phyloP scores from a whole-genome alignment of 331 rosid genomes.

The Malus hybrid region DNA sequence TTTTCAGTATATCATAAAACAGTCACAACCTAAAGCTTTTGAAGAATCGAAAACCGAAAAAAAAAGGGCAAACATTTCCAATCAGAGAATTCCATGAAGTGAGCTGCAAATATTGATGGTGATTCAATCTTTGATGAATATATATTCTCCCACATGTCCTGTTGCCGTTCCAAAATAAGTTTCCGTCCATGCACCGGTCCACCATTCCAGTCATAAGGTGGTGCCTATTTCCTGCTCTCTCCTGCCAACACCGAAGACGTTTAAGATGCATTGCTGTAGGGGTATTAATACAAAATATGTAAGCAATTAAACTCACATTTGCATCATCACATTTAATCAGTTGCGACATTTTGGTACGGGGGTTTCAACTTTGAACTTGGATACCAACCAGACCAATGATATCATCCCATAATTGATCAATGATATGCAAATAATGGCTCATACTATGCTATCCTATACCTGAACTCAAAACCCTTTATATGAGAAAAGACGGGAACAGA shows the following conservation, averaged over 20 bases:
- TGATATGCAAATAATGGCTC: too few species aligned
- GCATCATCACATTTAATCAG: neutral
- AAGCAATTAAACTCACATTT: neutral
- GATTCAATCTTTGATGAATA: neutral
- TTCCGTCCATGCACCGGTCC: neutral
- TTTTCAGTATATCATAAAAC: neutral
- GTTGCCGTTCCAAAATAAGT: neutral
- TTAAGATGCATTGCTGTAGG: neutral
- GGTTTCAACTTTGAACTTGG: neutral
- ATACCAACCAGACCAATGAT: neutral
- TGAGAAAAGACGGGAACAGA: neutral
- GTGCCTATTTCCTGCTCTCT: neutral
- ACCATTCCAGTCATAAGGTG: neutral
- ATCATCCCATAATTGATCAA: neutral
- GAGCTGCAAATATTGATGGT: neutral
- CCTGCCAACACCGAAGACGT: neutral
- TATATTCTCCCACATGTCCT: neutral
- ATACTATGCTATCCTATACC: neutral
- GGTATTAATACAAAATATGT: too few species aligned
- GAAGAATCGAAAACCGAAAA: constrained; percentile 1
- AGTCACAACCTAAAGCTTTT: neutral
- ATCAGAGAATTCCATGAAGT: constrained; percentile 14
- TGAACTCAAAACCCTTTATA: neutral
- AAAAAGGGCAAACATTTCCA: constrained; percentile 9
- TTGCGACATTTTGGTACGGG: neutral